Conservation (phyloP, 2,329 filamentous ascomycete species). For the Lithohypha guttulata region DNA sequence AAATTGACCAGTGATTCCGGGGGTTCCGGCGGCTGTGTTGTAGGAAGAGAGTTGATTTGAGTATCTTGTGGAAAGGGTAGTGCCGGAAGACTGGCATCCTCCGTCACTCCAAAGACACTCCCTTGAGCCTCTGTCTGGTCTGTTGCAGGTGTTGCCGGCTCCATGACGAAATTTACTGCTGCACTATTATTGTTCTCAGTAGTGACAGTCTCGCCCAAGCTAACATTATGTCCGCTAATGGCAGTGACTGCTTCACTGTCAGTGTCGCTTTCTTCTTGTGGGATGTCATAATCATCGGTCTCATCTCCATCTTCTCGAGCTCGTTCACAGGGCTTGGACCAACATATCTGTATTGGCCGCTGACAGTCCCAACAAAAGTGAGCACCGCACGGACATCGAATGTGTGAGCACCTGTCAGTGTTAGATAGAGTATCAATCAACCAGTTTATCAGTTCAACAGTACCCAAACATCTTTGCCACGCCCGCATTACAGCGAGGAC, state of each 20-base stretch:
- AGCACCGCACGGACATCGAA: conserved; percentile 40
- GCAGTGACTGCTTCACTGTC: conserved; percentile 2
- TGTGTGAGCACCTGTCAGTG: conserved; percentile 38
- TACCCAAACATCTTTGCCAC: conserved; percentile 40
- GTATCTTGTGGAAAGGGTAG: too few relatives aligned
- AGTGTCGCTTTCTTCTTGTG: conserved; percentile 12
- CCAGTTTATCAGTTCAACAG: too few relatives aligned
- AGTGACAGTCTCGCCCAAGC: too few relatives aligned
- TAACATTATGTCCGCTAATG: conserved; percentile 7
- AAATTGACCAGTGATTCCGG: conserved; percentile 4
- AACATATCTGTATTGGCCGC: conserved; percentile 26
- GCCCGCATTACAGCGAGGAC: conserved; percentile 40
- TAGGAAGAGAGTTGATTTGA: neutral
- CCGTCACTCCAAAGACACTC: too few relatives aligned
- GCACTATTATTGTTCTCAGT: too few relatives aligned
- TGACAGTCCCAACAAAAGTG: conserved; percentile 41
- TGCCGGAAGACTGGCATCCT: too few relatives aligned
- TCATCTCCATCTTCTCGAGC: conserved; percentile 14
- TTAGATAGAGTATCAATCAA: too few relatives aligned
- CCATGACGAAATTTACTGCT: too few relatives aligned
- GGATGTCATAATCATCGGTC: conserved; percentile 15
- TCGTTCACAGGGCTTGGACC: conserved; percentile 11
- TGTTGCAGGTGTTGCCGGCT: too few relatives aligned
- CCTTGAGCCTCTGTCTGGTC: too few relatives aligned
- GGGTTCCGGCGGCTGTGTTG: neutral